Evolutionary conservation across 805 yeast genomes (phyloP).

Genomic region (Henningerozyma blattae): DNA sequence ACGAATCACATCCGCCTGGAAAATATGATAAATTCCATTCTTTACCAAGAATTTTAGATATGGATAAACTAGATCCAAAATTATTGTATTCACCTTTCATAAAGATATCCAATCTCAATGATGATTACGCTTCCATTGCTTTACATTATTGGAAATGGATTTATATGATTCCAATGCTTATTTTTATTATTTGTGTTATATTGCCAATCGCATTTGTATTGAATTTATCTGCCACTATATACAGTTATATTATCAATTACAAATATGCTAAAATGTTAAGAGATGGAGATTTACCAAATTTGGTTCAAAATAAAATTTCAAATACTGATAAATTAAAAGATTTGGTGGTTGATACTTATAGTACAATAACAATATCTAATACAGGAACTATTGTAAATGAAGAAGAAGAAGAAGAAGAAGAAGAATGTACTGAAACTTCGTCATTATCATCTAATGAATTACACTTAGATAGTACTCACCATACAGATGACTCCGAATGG

Average conservation of each 20-base stretch:
- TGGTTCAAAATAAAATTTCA: conserved; percentile 13
- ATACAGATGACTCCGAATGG: conserved; percentile 13
- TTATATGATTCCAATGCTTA: background rate
- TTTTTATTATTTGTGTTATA: too few species aligned
- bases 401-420: background rate
- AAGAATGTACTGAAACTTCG: background rate
- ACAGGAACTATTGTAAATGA: background rate
- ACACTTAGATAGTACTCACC: conserved; percentile 3
- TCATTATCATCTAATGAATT: background rate
- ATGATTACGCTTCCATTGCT: background rate
- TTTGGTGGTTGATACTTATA: conserved; percentile 11
- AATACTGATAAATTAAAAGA: conserved; percentile 15
- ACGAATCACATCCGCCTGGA: conserved; percentile 29
- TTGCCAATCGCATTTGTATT: conserved; percentile 18
- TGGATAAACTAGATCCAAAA: conserved; percentile 10
- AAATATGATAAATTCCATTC: conserved; percentile 9
- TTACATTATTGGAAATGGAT: background rate
- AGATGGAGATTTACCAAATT: conserved; percentile 12
- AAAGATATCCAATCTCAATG: too few species aligned
- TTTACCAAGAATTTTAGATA: conserved; percentile 18
- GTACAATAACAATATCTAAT: background rate
- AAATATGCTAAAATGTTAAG: conserved; percentile 15
- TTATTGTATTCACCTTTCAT: background rate
- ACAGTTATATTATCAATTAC: conserved; percentile 18
- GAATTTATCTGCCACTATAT: conserved; percentile 19